Conservation (phyloP, 495 filamentous ascomycete species). For the Astrothelium subdiscretum region DNA sequence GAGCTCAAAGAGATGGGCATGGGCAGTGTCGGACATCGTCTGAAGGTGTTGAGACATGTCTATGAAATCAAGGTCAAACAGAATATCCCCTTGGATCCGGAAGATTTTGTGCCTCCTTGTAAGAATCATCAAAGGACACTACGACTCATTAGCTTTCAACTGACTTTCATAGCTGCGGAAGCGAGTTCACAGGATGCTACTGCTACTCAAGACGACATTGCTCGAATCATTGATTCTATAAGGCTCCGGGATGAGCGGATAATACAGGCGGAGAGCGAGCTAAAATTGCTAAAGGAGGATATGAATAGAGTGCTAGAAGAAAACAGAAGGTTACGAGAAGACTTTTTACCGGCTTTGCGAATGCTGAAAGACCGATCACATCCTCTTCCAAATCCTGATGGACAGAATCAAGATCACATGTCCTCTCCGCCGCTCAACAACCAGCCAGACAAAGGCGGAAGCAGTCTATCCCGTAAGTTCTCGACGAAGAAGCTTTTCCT, state of each 20-base stretch:
- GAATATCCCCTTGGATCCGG: conserved; percentile 77
- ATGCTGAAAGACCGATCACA: conserved; percentile 84
- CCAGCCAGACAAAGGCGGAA: conserved; percentile 26
- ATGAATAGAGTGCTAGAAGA: conserved; percentile 50
- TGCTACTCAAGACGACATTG: conserved; percentile 84
- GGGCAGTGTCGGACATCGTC: conserved; percentile 78
- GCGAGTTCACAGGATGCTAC: conserved; percentile 71
- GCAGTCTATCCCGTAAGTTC: conserved; percentile 62
- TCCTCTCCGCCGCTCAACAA: conserved; percentile 5
- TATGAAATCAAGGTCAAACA: conserved; percentile 92
- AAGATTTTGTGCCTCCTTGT: conserved; percentile 92
- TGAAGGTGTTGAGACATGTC: conserved; percentile 88
- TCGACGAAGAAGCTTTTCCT: conserved; percentile 87
- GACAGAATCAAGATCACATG: conserved; percentile 15
- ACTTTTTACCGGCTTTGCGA: conserved; percentile 78
- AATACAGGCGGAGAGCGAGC: conserved; percentile 62
- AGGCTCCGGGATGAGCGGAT: conserved; percentile 80
- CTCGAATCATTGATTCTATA: conserved; percentile 75
- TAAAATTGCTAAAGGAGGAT: conserved; percentile 51
- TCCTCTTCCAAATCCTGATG: conserved; percentile 55
- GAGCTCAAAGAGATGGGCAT: conserved; percentile 93
- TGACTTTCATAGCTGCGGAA: conserved; percentile 59
- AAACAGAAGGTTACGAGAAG: conserved; percentile 73
- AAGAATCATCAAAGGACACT: conserved; percentile 28
- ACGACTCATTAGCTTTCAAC: conserved; percentile 12